phyloP scores from a whole-genome alignment of 371 early-diverging fungal species.

The Apophysomyces trapeziformis region DNA sequence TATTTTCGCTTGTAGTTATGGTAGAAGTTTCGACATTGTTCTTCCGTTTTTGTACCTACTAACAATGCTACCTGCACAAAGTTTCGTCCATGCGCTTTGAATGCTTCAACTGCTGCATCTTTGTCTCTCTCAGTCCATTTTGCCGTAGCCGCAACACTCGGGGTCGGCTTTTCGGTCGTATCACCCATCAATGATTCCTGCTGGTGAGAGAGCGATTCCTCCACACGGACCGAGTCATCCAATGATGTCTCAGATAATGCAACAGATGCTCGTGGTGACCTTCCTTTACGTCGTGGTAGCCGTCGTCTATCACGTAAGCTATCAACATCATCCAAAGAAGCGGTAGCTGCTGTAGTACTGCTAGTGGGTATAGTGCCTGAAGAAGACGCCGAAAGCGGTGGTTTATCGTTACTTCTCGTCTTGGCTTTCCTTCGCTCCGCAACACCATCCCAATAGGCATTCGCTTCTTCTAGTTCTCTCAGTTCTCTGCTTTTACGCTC shows the following conservation, averaged over 20 bases:
- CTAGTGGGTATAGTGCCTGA: conserved; percentile 1
- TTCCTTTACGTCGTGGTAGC: conserved; percentile 28
- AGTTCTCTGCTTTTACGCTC: conserved; percentile 48
- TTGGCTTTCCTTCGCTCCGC: conserved; percentile 39
- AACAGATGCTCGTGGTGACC: conserved; percentile 29
- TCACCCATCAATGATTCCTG: background rate
- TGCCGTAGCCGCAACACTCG: conserved; percentile 41
- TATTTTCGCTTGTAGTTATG: conserved; percentile 75
- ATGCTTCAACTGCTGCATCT: conserved; percentile 72
- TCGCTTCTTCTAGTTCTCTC: conserved; percentile 48
- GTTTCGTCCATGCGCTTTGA: conserved; percentile 74
- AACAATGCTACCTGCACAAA: conserved; percentile 71
- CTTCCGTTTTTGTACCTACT: conserved; percentile 80
- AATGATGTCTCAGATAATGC: background rate
- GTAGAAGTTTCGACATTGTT: conserved; percentile 82
- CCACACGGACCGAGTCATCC: background rate
- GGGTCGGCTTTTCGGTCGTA: background rate
- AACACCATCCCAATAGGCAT: conserved; percentile 45
- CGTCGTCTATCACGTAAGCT: conserved; percentile 19
- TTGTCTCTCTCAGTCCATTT: conserved; percentile 81
- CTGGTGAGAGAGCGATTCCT: conserved; percentile 1
- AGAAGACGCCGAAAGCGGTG: conserved; percentile 15
- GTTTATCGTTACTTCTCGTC: conserved; percentile 18
- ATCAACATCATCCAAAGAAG: conserved; percentile 7
- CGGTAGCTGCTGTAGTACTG: background rate